These are phyloP conservation scores for Kodamaea derodonti DNA, from an alignment of 1,139 yeast species.

Conservation along the genomic window DNA sequence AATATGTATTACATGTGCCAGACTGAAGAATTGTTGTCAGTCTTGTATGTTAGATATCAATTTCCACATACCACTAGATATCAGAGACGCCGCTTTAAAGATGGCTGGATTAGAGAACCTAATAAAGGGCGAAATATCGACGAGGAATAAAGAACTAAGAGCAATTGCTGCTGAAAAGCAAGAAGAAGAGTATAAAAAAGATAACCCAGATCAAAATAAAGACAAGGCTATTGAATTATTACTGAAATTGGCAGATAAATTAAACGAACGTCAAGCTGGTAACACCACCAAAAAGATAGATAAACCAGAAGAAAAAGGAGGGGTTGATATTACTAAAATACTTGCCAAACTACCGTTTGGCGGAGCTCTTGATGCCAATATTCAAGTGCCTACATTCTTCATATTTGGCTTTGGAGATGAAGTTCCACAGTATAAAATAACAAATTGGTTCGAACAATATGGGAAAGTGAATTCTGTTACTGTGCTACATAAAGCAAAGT, in stretches of 20 bases:
- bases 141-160: slow-evolving; percentile 39
- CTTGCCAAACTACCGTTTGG: slow-evolving; percentile 58
- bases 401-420: slow-evolving; percentile 68
- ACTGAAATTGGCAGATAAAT: slow-evolving; percentile 36
- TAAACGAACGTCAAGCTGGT: slow-evolving; percentile 16
- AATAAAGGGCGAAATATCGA: slow-evolving; percentile 4
- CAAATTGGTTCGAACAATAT: slow-evolving; percentile 41
- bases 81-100: slow-evolving; percentile 78
- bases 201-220: slow-evolving; percentile 15
- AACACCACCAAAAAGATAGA: slow-evolving; percentile 5
- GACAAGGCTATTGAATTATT: slow-evolving; percentile 32
- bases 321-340: slow-evolving; percentile 45
- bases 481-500: slow-evolving; percentile 57
- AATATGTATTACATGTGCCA: slow-evolving; percentile 76
- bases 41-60: slow-evolving; percentile 78
- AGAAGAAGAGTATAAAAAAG: slow-evolving; percentile 18
- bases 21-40: slow-evolving; percentile 81
- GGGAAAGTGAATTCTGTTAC: slow-evolving; percentile 49
- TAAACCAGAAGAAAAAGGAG: slow-evolving; percentile 17
- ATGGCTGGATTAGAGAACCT: slow-evolving; percentile 56
- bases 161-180: slow-evolving; percentile 38
- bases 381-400: slow-evolving; percentile 51
- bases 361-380: slow-evolving; percentile 50
- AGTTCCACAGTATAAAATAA: slow-evolving; percentile 59
- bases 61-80: slow-evolving; percentile 71